A percentile compares a stretch with the other conserved stretches of the same genome.
Evolutionary conservation across 495 filamentous ascomycete species (phyloP).

Genomic region (Corynascus novoguineensis): DNA sequence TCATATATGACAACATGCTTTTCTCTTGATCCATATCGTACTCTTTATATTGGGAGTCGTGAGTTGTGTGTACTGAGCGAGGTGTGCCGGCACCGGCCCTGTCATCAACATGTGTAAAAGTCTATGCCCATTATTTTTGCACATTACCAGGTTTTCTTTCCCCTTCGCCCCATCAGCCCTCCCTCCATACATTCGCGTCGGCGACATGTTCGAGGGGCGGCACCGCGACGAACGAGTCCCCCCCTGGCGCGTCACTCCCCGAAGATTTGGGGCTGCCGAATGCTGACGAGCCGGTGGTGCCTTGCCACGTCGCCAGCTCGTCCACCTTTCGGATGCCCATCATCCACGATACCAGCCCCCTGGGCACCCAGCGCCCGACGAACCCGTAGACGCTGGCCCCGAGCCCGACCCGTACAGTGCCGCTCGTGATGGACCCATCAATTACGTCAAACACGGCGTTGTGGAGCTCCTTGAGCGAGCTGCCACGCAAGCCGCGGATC

Average conservation of each 20-base stretch:
- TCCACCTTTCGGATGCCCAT: slow-evolving; percentile 62
- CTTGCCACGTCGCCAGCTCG: slow-evolving; percentile 41
- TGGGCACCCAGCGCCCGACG: slow-evolving; percentile 78
- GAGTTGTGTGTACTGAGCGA: slow-evolving; percentile 8
- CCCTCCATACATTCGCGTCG: slow-evolving; percentile 39
- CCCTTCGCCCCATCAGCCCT: slow-evolving; percentile 8
- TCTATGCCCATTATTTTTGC: not conserved
- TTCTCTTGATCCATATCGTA: not conserved
- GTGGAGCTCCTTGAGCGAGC: slow-evolving; percentile 67
- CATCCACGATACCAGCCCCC: slow-evolving; percentile 79
- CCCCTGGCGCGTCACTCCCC: slow-evolving; percentile 12
- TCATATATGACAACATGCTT: not conserved
- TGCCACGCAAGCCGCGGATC: slow-evolving; percentile 53
- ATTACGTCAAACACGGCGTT: slow-evolving; percentile 84
- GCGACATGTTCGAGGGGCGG: slow-evolving; percentile 29
- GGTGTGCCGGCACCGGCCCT: slow-evolving; percentile 8
- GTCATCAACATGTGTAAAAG: not conserved
- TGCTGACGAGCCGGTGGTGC: slow-evolving; percentile 19
- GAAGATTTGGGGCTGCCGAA: slow-evolving; percentile 25
- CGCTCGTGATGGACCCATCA: slow-evolving; percentile 39
- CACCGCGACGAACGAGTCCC: slow-evolving; percentile 28
- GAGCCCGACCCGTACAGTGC: slow-evolving; percentile 67
- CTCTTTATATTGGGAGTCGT: slow-evolving; percentile 6
- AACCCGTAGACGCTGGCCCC: slow-evolving; percentile 79
- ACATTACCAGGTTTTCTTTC: too few relatives aligned